Evolutionary conservation across 306 rosid species (phyloP).

Genomic region (Lithocarpus polystachyus): DNA sequence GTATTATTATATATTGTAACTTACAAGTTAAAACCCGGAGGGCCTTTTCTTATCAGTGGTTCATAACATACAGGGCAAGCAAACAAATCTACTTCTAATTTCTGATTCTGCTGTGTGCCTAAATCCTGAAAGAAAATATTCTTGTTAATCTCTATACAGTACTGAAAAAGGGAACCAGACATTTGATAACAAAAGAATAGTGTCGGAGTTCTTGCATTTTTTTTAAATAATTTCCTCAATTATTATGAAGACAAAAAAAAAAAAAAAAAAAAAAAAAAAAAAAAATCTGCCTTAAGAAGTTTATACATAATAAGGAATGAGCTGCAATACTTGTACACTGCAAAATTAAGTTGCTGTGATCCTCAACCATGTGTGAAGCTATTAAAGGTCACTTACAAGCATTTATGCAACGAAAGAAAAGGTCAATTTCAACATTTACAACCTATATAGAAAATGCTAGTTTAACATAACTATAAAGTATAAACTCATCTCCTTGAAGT

Average conservation of each 20-base stretch:
- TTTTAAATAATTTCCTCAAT: not conserved
- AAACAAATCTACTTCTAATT: constrained; percentile 41
- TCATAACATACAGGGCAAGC: constrained; percentile 91
- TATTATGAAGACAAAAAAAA: not conserved
- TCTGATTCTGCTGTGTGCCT: constrained; percentile 38
- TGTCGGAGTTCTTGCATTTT: not conserved
- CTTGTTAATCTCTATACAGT: constrained; percentile 3
- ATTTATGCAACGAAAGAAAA: not conserved
- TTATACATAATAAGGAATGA: not conserved
- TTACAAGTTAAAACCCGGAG: constrained; percentile 80
- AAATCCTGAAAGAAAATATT: constrained; percentile 38
- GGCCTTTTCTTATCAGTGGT: constrained; percentile 84
- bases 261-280: too few relatives aligned
- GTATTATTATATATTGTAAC: constrained; percentile 26
- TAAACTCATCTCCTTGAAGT: not conserved
- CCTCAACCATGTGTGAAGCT: not conserved
- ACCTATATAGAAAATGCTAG: not conserved
- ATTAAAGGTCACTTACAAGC: not conserved
- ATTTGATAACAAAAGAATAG: not conserved
- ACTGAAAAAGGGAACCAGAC: not conserved
- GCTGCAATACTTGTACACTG: not conserved
- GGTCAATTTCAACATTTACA: not conserved
- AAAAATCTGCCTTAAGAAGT: not conserved
- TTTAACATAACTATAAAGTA: too few relatives aligned
- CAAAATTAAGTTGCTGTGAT: not conserved